phyloP scores from a whole-genome alignment of 768 basidiomycete species.

The Amanita molliuscula region DNA sequence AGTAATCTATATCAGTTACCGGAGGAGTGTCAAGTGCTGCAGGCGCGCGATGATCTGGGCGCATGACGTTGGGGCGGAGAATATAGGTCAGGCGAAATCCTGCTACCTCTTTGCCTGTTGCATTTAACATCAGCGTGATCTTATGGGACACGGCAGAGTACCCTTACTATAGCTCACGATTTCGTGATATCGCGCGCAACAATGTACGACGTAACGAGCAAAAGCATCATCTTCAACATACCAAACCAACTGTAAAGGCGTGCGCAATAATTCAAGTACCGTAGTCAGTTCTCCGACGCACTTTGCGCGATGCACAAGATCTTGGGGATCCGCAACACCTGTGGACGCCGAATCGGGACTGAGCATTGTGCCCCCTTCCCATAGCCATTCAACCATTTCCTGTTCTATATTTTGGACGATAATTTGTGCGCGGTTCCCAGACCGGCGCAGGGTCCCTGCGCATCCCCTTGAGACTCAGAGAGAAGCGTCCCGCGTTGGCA shows the following conservation, averaged over 20 bases:
- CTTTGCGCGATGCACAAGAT: conserved; percentile 23
- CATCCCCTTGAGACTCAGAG: conserved; percentile 67
- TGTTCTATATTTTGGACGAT: conserved; percentile 63
- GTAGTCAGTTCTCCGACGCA: conserved; percentile 41
- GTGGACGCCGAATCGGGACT: conserved; percentile 29
- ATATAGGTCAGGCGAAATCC: conserved; percentile 67
- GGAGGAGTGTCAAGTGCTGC: conserved; percentile 59
- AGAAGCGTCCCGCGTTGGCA: conserved; percentile 67
- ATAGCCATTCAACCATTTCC: conserved; percentile 55
- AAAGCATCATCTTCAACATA: conserved; percentile 60
- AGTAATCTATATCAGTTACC: conserved; percentile 51
- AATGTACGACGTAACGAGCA: conserved; percentile 74
- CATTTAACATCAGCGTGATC: not conserved
- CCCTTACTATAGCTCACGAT: conserved; percentile 74
- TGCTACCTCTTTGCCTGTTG: conserved; percentile 45
- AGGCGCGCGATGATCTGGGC: conserved; percentile 38
- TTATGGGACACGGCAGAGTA: not conserved
- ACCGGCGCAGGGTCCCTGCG: conserved; percentile 51
- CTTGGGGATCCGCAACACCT: conserved; percentile 9
- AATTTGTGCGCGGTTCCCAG: conserved; percentile 46
- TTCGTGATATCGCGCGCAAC: conserved; percentile 70
- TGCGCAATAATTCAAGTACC: conserved; percentile 57
- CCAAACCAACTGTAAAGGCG: conserved; percentile 65
- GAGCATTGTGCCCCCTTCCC: conserved; percentile 42
- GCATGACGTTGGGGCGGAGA: conserved; percentile 64